A percentile compares a stretch with the other conserved stretches of the same genome.
Evolutionary conservation across 2,329 filamentous ascomycete species (phyloP).

Genomic region (Fusarium haematococcum): DNA sequence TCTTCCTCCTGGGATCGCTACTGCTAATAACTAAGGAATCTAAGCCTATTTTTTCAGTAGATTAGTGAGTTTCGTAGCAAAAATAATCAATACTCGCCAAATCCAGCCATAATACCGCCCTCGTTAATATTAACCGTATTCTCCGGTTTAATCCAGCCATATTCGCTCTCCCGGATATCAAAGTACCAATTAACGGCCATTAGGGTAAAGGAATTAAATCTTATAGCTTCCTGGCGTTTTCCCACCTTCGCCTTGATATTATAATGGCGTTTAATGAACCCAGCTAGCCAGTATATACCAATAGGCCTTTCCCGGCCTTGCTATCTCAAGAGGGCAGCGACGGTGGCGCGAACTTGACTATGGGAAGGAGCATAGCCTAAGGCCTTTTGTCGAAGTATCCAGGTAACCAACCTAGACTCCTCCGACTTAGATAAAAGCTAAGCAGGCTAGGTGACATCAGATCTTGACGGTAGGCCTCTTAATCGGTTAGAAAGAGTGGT

Average conservation of each 20-base stretch:
- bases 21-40: too few relatives aligned
- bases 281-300: background rate
- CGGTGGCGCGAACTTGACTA: slow-evolving; percentile 6
- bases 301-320: background rate
- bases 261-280: background rate
- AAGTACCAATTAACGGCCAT: slow-evolving; percentile 14
- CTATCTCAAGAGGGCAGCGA: background rate
- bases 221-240: slow-evolving; percentile 3
- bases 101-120: slow-evolving; percentile 11
- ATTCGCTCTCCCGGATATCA: slow-evolving; percentile 2
- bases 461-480: background rate
- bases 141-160: slow-evolving; percentile 12
- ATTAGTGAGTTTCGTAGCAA: too few relatives aligned
- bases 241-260: slow-evolving; percentile 6
- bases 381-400: slow-evolving; percentile 4
- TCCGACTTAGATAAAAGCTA: slow-evolving; percentile 8
- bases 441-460: background rate
- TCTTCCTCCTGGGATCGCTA: too few relatives aligned
- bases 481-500: slow-evolving; percentile 5
- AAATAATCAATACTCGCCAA: background rate
- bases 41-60: too few relatives aligned
- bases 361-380: slow-evolving; percentile 17
- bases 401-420: slow-evolving; percentile 5
- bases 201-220: slow-evolving; percentile 12
- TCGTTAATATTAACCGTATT: slow-evolving; percentile 8